Base-by-base conservation (phyloP, 306 rosid species). In the Sophora flavescens region DNA sequence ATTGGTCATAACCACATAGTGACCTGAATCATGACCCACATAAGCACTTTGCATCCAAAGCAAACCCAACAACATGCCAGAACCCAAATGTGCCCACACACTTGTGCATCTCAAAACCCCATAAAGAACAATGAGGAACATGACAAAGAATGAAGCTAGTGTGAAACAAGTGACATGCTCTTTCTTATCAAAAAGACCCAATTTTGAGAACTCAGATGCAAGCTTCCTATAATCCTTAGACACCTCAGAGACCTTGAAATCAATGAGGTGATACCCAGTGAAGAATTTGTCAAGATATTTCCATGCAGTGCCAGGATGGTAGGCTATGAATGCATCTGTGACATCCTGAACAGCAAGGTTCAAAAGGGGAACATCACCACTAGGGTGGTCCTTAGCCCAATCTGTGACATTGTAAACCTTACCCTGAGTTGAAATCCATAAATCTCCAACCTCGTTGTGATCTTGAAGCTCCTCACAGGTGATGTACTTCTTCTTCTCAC, bases 11-110 rank as follows among this genome's bases (percentile, higher is more conserved):
- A 87, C 74, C 75, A 86, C 88, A 78, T 91, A 76, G 63, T 91
- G 97, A 22, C 97, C 96, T 1, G 93, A 82, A 64, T 90, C 96
- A 73, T 90, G 93, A 5, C 96, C 97, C 17, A 91, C 67, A 78
- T 85, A 91, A 3, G 91, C 88, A 48, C 88, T 84, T 70, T 86
- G 90, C 78, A 91, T 83, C 97, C 97, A 91, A 0, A 89, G 78
- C 35, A 91, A 3, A 26, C 97, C 97, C 84, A 89, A 61, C 35
- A 91, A 13, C 68, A 82, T 58, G 30, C 72, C 89, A 18, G 94
- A 89, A 4, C 78, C 89, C 77, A 89, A 33, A 81, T 90, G 96
- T 1, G 88, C 91, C 89, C 79, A 84, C 1, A 36, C 32, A 38
- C 87, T 69, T 0, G 80, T 80, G 32, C 86, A 87, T 12, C 17